These are phyloP conservation scores for Chimonanthus salicifolius DNA, from an alignment of 164 flowering plant genomes.

Conservation along the genomic window DNA sequence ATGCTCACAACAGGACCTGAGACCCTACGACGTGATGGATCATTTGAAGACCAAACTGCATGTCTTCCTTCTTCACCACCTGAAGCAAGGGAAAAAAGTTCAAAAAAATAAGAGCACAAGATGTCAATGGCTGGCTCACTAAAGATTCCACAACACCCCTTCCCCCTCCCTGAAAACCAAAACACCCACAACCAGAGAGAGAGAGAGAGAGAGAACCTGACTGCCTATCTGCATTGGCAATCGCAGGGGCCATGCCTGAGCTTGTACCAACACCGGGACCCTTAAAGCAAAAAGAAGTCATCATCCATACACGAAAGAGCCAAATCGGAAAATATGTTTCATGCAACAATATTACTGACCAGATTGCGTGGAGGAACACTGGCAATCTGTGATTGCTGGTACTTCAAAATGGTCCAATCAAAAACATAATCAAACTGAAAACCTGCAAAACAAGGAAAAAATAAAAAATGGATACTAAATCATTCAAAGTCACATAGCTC, in stretches of 20 bases:
- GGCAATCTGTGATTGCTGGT: constrained; percentile 78
- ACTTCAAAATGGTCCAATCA: constrained; percentile 90
- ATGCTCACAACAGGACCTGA: constrained; percentile 48
- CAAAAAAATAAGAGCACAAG: background rate
- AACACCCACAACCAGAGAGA: background rate
- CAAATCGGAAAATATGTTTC: background rate
- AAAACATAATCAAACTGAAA: constrained; percentile 91
- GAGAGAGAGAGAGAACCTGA: constrained; percentile 30
- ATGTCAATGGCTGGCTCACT: background rate
- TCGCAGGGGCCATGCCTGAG: constrained; percentile 50
- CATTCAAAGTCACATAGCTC: background rate
- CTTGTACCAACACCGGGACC: constrained; percentile 65
- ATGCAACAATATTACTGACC: constrained; percentile 29
- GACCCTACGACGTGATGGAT: constrained; percentile 53
- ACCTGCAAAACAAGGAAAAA: constrained; percentile 32
- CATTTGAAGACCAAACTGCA: constrained; percentile 45
- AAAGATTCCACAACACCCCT: background rate
- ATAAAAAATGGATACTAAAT: background rate
- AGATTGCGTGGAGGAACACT: constrained; percentile 58
- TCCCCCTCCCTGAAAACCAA: background rate
- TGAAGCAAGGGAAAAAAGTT: constrained; percentile 9
- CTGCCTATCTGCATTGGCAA: constrained; percentile 45
- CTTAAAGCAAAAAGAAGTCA: constrained; percentile 26
- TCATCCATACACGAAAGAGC: background rate
- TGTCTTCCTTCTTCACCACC: constrained; percentile 60